phyloP scores from a whole-genome alignment of 1,284 basidiomycete species.

The Naganishia sp. region DNA sequence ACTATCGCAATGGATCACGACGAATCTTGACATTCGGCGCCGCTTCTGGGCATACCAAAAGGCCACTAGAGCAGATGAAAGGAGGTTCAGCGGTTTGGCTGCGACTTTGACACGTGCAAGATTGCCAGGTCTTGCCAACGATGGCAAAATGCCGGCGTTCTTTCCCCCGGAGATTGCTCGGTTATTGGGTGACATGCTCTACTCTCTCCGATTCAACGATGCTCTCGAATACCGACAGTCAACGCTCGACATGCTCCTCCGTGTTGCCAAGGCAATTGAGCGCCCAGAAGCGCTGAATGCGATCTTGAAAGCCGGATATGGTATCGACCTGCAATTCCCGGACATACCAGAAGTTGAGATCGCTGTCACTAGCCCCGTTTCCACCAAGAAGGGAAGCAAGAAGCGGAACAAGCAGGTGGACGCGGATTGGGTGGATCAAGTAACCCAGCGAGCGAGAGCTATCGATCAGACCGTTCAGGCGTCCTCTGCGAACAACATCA shows the following conservation, averaged over 20 bases:
- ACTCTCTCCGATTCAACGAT: constrained; percentile 17
- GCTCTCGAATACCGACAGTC: constrained; percentile 14
- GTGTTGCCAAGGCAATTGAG: constrained; percentile 28
- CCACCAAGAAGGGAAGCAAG: constrained; percentile 5
- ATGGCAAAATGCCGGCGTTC: constrained; percentile 15
- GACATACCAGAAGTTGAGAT: constrained; percentile 15
- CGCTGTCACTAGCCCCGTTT: neutral
- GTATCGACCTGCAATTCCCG: constrained; percentile 29
- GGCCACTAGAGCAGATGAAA: constrained; percentile 6
- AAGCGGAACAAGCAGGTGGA: constrained; percentile 10
- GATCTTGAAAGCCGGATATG: constrained; percentile 29
- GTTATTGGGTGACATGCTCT: constrained; percentile 17
- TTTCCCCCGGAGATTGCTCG: constrained; percentile 30
- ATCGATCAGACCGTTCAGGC: neutral
- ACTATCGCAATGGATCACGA: constrained; percentile 26
- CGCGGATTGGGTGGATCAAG: constrained; percentile 17
- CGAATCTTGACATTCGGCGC: constrained; percentile 19
- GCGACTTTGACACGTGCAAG: constrained; percentile 3
- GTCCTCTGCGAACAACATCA: neutral
- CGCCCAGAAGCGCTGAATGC: constrained; percentile 24
- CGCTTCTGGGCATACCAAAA: constrained; percentile 19
- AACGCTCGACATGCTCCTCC: constrained; percentile 21
- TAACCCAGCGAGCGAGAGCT: neutral
- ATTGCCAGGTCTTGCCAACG: constrained; percentile 14
- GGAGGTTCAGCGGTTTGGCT: neutral